Evolutionary conservation across 2,329 filamentous ascomycete genomes (phyloP), one percentile per base, ranked within the genome.

Genomic region (Aspergillus novoparasiticus): DNA sequence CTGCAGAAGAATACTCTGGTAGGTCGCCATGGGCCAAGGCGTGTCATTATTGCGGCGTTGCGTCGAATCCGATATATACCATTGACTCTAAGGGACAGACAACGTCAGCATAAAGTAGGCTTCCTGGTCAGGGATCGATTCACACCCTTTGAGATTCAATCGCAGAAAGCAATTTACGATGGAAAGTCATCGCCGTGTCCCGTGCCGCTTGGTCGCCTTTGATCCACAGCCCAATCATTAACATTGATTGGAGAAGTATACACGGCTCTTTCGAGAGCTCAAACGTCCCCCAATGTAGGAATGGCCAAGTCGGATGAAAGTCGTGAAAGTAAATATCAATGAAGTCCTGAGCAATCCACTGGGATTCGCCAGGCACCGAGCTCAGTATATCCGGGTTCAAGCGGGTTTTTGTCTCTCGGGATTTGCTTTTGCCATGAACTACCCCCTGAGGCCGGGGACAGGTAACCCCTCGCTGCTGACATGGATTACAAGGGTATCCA

Each of bases 251-350:
- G 21, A 74, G 55, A 41, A 75, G 67, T 30, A 74, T 60, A 30
- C 64, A 63, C 9, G 72, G 71, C 26, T 74, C 72, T 1, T 64
- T 62, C 1, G 60, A 23, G 1, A 61, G 50, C 4, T 66, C 60
- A 54, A 75, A 75, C 9, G 71, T 66, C 10, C 58, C 30, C 58
- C 59, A 64, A 59, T 72, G 66, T 4, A 75, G 50, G 46, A 75
- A 72, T 1, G 72, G 72, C 72, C 72, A 75, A 10, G 28, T 54
- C 1, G 68, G 68, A 58, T 74, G 72, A 48, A 74, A 73, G 23
- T 62, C 26, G 30, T 59, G 10, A 60, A 74, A 72, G 55, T 73
- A 74, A 21, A 70, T 65, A 56, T 67, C 63, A 16, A 74, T 54
- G 58, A 68, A 72, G 32, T 70, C 64, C 21, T 68, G 60, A 32